These are phyloP conservation scores for Yamadazyma tumulicola DNA, from an alignment of 805 yeast species.

Conservation along the genomic window DNA sequence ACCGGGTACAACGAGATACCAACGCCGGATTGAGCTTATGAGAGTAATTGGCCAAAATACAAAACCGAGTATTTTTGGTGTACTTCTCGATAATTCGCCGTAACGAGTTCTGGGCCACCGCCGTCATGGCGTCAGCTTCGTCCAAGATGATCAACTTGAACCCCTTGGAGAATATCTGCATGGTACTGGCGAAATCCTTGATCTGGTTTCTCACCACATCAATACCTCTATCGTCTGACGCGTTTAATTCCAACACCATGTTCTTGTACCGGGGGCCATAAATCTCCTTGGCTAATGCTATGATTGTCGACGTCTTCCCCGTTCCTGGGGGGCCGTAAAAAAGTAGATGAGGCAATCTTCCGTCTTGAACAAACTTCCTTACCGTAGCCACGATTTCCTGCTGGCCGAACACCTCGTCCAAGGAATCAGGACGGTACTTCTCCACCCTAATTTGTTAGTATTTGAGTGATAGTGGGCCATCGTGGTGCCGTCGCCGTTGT, in stretches of 20 bases:
- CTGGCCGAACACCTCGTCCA: slow-evolving; percentile 92
- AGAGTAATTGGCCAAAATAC: slow-evolving; percentile 92
- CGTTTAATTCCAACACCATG: slow-evolving; percentile 93
- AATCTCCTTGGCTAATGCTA: slow-evolving; percentile 76
- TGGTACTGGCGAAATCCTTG: slow-evolving; percentile 92
- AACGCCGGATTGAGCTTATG: slow-evolving; percentile 95
- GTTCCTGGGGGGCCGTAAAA: slow-evolving; percentile 97
- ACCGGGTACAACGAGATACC: slow-evolving; percentile 90
- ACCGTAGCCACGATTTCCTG: slow-evolving; percentile 81
- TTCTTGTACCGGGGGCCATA: slow-evolving; percentile 79
- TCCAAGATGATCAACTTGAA: slow-evolving; percentile 90
- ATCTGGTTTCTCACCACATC: slow-evolving; percentile 97
- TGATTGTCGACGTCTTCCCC: slow-evolving; percentile 84
- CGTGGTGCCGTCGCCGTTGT: too few species aligned
- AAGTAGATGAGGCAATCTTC: slow-evolving; percentile 82
- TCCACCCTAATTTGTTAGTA: slow-evolving; percentile 62
- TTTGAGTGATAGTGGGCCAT: neutral
- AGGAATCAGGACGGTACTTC: slow-evolving; percentile 81
- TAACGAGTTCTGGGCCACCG: slow-evolving; percentile 79
- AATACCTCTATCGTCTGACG: slow-evolving; percentile 92
- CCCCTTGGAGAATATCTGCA: slow-evolving; percentile 84
- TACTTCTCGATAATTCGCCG: slow-evolving; percentile 87
- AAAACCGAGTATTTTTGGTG: slow-evolving; percentile 91
- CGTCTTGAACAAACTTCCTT: slow-evolving; percentile 76
- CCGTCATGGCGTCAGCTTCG: slow-evolving; percentile 95